phyloP scores from a whole-genome alignment of 371 early-diverging fungal genomes.

The Globomyces sp. region DNA sequence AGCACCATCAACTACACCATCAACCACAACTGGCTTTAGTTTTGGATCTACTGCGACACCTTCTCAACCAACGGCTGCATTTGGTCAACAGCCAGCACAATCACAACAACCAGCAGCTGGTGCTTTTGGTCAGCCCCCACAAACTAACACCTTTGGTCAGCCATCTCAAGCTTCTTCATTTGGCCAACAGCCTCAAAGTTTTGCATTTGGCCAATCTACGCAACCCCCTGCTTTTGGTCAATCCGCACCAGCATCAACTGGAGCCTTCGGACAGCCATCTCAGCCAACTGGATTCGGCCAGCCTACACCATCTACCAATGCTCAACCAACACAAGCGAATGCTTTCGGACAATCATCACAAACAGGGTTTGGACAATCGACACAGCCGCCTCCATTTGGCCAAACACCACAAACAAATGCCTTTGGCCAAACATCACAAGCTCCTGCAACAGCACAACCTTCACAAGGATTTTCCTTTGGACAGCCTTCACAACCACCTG shows the following conservation, averaged over 20 bases:
- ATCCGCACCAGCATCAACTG: conserved; percentile 29
- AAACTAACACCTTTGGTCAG: conserved; percentile 37
- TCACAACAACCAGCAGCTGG: too few species aligned
- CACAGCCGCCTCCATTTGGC: not conserved
- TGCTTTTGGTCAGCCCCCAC: not conserved
- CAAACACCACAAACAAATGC: not conserved
- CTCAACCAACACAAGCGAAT: conserved; percentile 58
- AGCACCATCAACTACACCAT: too few species aligned
- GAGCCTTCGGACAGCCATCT: too few species aligned
- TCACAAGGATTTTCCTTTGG: not conserved
- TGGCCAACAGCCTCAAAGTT: conserved; percentile 58
- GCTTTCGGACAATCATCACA: conserved; percentile 16
- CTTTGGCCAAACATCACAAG: not conserved
- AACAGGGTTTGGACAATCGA: not conserved
- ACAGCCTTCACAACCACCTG: not conserved
- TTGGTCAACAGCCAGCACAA: too few species aligned
- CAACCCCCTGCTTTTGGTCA: conserved; percentile 25
- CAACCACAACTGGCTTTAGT: too few species aligned
- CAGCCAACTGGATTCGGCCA: too few species aligned
- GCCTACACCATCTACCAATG: conserved; percentile 65
- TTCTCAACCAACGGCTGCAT: too few species aligned
- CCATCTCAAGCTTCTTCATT: conserved; percentile 66
- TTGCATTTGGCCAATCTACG: conserved; percentile 64
- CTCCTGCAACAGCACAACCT: not conserved
- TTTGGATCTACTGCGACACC: too few species aligned